phyloP scores from a whole-genome alignment of 2,329 filamentous ascomycete genomes.

The Drechmeria coniospora region DNA sequence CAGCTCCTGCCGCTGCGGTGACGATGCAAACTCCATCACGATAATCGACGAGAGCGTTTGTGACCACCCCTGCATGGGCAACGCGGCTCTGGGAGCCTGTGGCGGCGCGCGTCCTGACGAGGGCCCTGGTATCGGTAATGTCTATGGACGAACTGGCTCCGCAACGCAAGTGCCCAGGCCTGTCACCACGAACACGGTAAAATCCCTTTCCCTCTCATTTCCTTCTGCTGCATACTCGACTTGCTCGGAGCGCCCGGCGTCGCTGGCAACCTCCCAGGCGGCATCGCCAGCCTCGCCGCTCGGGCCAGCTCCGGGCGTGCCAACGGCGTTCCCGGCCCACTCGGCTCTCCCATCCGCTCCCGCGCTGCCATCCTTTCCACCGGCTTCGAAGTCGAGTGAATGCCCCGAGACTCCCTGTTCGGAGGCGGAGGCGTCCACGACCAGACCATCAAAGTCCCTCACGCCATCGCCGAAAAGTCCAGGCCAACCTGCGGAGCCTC shows the following conservation, averaged over 20 bases:
- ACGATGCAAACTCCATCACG: conserved; percentile 14
- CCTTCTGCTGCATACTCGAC: conserved; percentile 3
- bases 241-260: not conserved
- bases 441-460: no score
- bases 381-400: not conserved
- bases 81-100: conserved; percentile 15
- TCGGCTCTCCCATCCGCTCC: not conserved
- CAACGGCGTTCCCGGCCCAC: conserved; percentile 2
- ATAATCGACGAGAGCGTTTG: conserved; percentile 14
- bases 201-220: not conserved
- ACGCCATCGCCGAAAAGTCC: no score
- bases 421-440: no score
- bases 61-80: conserved; percentile 15
- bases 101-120: conserved; percentile 16
- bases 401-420: not conserved
- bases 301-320: conserved; percentile 5
- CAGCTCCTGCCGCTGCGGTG: conserved; percentile 21
- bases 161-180: conserved; percentile 3
- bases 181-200: conserved; percentile 2
- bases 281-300: conserved; percentile 3
- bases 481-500: no score
- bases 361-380: conserved; percentile 1
- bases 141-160: conserved; percentile 12
- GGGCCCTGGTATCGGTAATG: conserved; percentile 14
- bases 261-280: not conserved